Base-by-base conservation (phyloP, 345 rosid genomes). In the Brassica juncea region DNA sequence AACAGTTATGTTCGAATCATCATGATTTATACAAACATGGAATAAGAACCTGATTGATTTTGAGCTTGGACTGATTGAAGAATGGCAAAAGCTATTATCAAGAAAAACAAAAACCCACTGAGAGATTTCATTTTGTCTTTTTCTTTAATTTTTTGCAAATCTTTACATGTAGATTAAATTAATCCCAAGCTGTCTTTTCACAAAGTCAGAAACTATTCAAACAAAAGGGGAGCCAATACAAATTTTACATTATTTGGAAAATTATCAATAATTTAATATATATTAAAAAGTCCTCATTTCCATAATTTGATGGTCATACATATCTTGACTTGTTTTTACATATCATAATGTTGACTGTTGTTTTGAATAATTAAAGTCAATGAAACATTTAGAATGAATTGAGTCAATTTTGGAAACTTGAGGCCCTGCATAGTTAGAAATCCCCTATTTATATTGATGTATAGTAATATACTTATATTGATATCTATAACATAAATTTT, bases 1-100 rank as follows among this genome's bases (percentile, higher is more conserved):
- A 23, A 70, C 8, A 10, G 19, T 11, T 34, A 52, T 15, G 14
- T 12, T 28, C n/a, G 21, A 68, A 16, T 12, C n/a, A 52, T 58
- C 23, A 74, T 49, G 47, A 4, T 73, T 15, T 47, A 5, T 12
- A 55, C 47, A 64, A 54, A 66, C 14, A 68, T 0, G 14, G 7
- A 62, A 6, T 63, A 74, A 52, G 32, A 74, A 80, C 84, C 84
- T 71, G 76, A 55, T 66, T 81, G 80, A 71, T 66, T 67, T 76
- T 66, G 77, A 70, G 80, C 59, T 71, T 71, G 73, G 25, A 65
- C 73, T 71, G 34, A 32, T n/a, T 42, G 39, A 11, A 71, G 49
- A 42, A 58, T 47, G 19, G n/a, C 34, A 44, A 70, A 80, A 54
- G 25, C 25, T 14, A 57, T 70, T 21, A 32, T 58, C 42, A 16